Base-by-base conservation (phyloP, 208 protist genomes). In the Crithidia acanthocephali region DNA sequence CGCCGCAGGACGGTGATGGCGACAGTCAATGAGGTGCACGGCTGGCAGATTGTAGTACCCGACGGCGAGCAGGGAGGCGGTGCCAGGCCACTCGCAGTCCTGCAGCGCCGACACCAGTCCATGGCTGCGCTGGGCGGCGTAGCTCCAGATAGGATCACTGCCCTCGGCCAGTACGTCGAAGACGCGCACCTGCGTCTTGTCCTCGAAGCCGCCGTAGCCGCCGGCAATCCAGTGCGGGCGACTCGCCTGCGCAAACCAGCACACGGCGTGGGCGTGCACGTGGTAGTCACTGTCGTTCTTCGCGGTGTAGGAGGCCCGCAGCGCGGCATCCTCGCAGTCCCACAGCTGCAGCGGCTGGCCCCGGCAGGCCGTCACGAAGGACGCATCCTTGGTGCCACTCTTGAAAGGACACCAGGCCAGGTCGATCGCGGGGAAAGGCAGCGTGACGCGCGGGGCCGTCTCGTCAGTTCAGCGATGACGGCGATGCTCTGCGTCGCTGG, bases 341-440 rank as follows among this genome's bases (percentile, higher is more conserved):
- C 91, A 94, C 53, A 96, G 50, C 68, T 96, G 91, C 55, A 96
- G 64, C 9, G 91, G 91, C 65, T 77, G 77, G 50, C 77, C 82
- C 40, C 61, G 37, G 56, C 83, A 84, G 20, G 82, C 82, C 7
- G 84, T 85, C 35, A 91, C 56, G 65, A 88, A 92, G n/a, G 80
- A 72, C 1, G 88, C 79, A 30, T 86, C 55, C n/a, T 64, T 76
- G 16, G 35, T 33, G 13, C 79, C 84, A 1, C 58, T n/a, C 68
- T 87, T 91, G 77, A 92, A 90, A 18, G 91, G 87, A 55, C 87
- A 94, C 88, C 91, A 96, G 6, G 73, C 70, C 11, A 96, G 35
- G 62, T 92, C 84, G 25, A 81, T 82, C n/a, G 86, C 83, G 15
- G 91, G 88, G 37, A 74, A 92, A 11, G 88, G 81, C 40, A 94